Evolutionary conservation across 441 rosid species (phyloP), one percentile per base, ranked within the genome.

Genomic region (Bocquillonia castaneifolia): DNA sequence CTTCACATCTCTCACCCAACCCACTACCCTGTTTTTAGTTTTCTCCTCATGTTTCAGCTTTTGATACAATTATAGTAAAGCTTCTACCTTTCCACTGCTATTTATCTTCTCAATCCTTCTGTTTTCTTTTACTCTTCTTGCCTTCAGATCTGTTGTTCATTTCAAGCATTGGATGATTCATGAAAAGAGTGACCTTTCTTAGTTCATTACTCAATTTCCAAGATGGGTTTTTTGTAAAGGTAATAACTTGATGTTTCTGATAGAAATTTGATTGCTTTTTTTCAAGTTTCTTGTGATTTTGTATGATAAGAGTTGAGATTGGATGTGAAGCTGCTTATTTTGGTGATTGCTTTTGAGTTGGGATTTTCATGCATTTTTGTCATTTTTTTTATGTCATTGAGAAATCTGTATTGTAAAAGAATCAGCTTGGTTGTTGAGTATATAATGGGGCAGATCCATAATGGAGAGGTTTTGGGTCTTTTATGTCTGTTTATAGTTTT

Each of bases 141-240:
- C 59, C 28, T 64, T 71, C 81, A 86, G 90, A 85, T 89, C 88
- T 80, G 77, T 22, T 55, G 13, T 52, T 52, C 56, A 67, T 72
- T 74, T 65, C 7, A 52, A 57, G 60, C 8, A 44, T 34, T 34
- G 69, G 23, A 2, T 29, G 64, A 23, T 70, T 60, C 65, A 51
- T 50, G 69, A 40, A n/a, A 60, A 53, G 51, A 62, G 17, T 59
- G 51, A 54, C 42, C 48, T 1, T 58, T 58, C 59, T 64, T 26
- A 58, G 26, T 47, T 55, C 28, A 9, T 74, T 68, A 72, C 59
- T 48, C 37, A 53, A 73, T 67, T 81, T 63, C 77, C 70, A 51
- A 51, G 50, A 45, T 71, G 62, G 58, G 68, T 62, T 76, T 76
- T 17, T 20, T 57, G 40, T 59, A 51, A 64, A 60, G 72, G 77